Percentiles rank a stretch among this genome's conserved stretches.
Evolutionary conservation across 2,329 filamentous ascomycete genomes (phyloP).

Genomic region (Aaosphaeria pasadenensis): DNA sequence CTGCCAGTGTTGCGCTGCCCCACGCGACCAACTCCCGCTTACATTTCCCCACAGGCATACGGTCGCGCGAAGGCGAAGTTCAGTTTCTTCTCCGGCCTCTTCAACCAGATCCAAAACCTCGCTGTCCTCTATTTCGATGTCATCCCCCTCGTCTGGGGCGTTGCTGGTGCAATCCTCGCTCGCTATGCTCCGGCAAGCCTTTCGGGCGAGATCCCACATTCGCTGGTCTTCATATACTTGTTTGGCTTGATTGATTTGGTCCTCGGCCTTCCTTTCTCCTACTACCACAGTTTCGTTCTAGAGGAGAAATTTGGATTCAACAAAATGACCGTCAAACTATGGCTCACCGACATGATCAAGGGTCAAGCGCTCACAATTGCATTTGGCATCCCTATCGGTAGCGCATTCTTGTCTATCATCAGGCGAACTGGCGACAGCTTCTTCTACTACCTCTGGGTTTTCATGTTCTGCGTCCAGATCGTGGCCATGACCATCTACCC

Average conservation of each 20-base stretch:
- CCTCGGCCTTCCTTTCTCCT: slow-evolving; percentile 73
- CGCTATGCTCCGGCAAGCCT: slow-evolving; percentile 74
- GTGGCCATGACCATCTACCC: slow-evolving; percentile 97
- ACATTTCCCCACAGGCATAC: slow-evolving; percentile 58
- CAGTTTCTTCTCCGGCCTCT: slow-evolving; percentile 75
- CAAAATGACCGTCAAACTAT: slow-evolving; percentile 89
- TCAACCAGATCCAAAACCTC: slow-evolving; percentile 83
- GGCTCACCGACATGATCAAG: slow-evolving; percentile 89
- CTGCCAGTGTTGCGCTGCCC: neutral
- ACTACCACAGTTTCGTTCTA: slow-evolving; percentile 94
- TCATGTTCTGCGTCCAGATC: slow-evolving; percentile 83
- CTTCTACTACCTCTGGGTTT: slow-evolving; percentile 98
- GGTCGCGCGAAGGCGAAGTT: slow-evolving; percentile 94
- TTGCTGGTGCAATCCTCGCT: slow-evolving; percentile 72
- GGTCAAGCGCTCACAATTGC: slow-evolving; percentile 76
- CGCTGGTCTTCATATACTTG: slow-evolving; percentile 84
- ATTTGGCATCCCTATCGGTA: slow-evolving; percentile 82
- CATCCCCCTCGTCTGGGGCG: slow-evolving; percentile 84
- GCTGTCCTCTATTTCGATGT: slow-evolving; percentile 87
- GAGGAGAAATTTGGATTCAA: slow-evolving; percentile 99
- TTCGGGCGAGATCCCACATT: slow-evolving; percentile 89
- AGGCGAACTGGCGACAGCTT: slow-evolving; percentile 91
- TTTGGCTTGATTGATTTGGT: slow-evolving; percentile 81
- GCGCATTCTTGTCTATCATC: slow-evolving; percentile 89
- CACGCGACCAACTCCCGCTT: slow-evolving; percentile 16